phyloP scores from a whole-genome alignment of 2,329 filamentous ascomycete genomes.

The Colletotrichum limetticola region DNA sequence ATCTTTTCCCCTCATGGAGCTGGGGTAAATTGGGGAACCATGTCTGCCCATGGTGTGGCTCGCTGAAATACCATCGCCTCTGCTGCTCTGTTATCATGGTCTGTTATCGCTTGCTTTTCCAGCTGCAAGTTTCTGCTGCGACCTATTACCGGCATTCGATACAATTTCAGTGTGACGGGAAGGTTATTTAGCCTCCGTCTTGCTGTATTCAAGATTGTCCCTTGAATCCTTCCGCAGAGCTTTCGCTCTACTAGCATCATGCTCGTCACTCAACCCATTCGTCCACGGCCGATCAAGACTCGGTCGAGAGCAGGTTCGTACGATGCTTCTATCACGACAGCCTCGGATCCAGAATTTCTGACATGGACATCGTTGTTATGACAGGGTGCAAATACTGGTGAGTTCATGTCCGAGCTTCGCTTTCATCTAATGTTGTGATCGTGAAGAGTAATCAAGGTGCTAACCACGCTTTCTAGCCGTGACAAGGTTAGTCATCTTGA shows the following conservation, averaged over 20 bases:
- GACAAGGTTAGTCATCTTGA: conserved; percentile 29
- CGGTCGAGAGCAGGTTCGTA: conserved; percentile 36
- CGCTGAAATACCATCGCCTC: conserved; percentile 18
- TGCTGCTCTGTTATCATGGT: conserved; percentile 1
- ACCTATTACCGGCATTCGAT: background rate
- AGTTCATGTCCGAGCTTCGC: background rate
- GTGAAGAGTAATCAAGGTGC: background rate
- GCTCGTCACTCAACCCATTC: conserved; percentile 34
- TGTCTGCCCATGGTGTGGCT: background rate
- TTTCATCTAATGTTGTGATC: background rate
- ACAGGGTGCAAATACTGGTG: conserved; percentile 36
- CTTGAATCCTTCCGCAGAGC: background rate
- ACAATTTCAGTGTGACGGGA: background rate
- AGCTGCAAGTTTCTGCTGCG: background rate
- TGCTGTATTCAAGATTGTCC: background rate
- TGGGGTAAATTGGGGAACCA: conserved; percentile 32
- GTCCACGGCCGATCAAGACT: conserved; percentile 34
- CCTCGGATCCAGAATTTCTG: conserved; percentile 3
- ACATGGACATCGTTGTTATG: background rate
- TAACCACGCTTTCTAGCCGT: conserved; percentile 27
- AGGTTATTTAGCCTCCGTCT: conserved; percentile 3
- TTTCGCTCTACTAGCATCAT: conserved; percentile 4
- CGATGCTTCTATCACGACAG: background rate
- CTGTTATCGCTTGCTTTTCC: background rate
- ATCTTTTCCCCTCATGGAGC: conserved; percentile 26